phyloP scores from a whole-genome alignment of 2,329 filamentous ascomycete species.

The Macrophomina tecta region DNA sequence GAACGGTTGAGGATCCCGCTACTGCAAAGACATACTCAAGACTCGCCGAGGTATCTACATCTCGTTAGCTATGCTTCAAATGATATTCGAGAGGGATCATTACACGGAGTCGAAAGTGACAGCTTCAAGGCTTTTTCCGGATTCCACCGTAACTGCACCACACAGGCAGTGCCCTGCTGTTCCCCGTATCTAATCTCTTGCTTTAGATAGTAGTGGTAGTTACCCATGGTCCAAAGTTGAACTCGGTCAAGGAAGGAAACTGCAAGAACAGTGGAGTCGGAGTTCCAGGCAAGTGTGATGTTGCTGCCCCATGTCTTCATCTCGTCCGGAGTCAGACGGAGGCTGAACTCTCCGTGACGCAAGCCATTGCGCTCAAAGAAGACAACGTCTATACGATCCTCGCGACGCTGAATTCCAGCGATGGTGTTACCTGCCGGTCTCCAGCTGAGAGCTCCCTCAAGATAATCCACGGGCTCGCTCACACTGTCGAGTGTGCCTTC shows the following conservation, averaged over 20 bases:
- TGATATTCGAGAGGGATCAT: constrained; percentile 25
- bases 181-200: constrained; percentile 68
- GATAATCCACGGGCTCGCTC: constrained; percentile 89
- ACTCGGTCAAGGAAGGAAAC: constrained; percentile 75
- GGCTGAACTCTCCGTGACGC: constrained; percentile 90
- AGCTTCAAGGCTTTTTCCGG: constrained; percentile 80
- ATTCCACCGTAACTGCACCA: constrained; percentile 68
- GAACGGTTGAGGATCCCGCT: constrained; percentile 69
- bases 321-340: constrained; percentile 70
- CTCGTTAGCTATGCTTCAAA: constrained; percentile 26
- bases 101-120: constrained; percentile 54
- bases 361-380: constrained; percentile 99
- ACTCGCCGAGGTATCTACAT: constrained; percentile 58
- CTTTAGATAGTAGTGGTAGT: constrained; percentile 98
- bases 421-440: constrained; percentile 88
- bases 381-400: constrained; percentile 76
- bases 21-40: constrained; percentile 73
- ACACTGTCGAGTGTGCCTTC: constrained; percentile 91
- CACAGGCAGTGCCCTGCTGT: constrained; percentile 29
- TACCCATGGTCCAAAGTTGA: constrained; percentile 97
- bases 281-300: constrained; percentile 82
- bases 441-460: constrained; percentile 91
- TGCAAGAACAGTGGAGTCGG: constrained; percentile 88
- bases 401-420: constrained; percentile 78
- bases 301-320: constrained; percentile 60